Conservation (phyloP, 2,329 filamentous ascomycete species). For the Ceratocystis huliohia region DNA sequence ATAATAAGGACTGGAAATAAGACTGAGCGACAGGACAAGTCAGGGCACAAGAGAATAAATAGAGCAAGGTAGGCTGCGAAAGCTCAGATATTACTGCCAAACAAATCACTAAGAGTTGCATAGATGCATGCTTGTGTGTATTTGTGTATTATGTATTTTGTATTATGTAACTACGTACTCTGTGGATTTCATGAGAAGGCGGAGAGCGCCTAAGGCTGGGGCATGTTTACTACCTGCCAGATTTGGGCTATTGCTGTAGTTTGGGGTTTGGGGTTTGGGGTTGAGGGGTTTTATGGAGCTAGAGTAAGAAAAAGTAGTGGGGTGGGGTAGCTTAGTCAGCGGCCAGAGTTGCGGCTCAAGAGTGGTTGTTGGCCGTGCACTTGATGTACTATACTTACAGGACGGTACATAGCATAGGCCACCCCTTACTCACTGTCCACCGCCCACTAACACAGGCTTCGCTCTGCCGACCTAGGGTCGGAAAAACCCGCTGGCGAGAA, state of each 20-base stretch:
- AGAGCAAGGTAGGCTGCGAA: background rate
- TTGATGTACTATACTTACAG: background rate
- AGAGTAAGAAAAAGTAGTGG: background rate
- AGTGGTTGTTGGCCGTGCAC: background rate
- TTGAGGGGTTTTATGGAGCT: slow-evolving; percentile 3
- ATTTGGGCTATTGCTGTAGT: slow-evolving; percentile 9
- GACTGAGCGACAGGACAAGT: background rate
- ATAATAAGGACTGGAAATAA: background rate
- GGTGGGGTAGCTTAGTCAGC: slow-evolving; percentile 7
- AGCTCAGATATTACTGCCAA: background rate
- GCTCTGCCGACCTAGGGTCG: slow-evolving; percentile 5
- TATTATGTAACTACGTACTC: background rate
- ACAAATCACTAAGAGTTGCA: too few species aligned
- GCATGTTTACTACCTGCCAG: slow-evolving; percentile 4
- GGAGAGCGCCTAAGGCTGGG: slow-evolving; percentile 1
- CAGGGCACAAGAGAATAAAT: background rate
- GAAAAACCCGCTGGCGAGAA: slow-evolving; percentile 23
- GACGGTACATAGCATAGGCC: background rate
- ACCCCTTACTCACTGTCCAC: too few species aligned
- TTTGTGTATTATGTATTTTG: too few species aligned
- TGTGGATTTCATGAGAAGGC: slow-evolving; percentile 7
- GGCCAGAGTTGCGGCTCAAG: background rate
- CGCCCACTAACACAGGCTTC: background rate
- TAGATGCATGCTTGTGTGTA: too few species aligned
- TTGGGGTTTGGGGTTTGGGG: background rate